These are phyloP conservation scores for Rhodotorula toruloides DNA, from an alignment of 768 basidiomycete genomes.

Conservation along the genomic window DNA sequence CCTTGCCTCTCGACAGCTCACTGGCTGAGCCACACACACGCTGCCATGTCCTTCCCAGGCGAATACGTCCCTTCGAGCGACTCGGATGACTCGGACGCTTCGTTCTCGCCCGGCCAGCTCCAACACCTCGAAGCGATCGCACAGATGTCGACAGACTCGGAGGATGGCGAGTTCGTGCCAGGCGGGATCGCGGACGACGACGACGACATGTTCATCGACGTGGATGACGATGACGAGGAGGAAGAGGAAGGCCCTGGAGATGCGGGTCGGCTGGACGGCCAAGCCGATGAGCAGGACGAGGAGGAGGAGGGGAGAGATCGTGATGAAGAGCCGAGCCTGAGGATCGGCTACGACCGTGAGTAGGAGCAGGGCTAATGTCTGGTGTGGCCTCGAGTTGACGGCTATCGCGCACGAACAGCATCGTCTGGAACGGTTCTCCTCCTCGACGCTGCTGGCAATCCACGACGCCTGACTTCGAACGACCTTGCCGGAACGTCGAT, in stretches of 20 bases:
- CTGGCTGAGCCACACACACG: background rate
- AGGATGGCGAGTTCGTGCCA: constrained; percentile 11
- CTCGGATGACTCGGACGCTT: background rate
- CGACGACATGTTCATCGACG: background rate
- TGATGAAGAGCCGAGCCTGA: background rate
- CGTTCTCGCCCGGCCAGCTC: background rate
- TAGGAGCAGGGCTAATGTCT: too few relatives aligned
- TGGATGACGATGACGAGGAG: constrained; percentile 16
- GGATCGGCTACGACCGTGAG: constrained; percentile 28
- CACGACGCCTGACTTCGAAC: background rate
- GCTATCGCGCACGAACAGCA: background rate
- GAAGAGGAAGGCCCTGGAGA: background rate
- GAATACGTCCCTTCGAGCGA: background rate
- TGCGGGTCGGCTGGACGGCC: background rate
- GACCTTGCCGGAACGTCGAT: constrained; percentile 18
- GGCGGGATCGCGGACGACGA: background rate
- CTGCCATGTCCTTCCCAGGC: constrained; percentile 9
- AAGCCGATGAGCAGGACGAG: constrained; percentile 18
- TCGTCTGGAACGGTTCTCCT: constrained; percentile 4
- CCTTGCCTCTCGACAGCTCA: background rate
- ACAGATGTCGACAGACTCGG: background rate
- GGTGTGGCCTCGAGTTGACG: background rate
- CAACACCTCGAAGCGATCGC: background rate
- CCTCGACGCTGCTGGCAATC: constrained; percentile 7
- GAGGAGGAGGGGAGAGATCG: constrained; percentile 5